Conservation (phyloP, 805 yeast species). For the Grigorovia yakushimaensis region DNA sequence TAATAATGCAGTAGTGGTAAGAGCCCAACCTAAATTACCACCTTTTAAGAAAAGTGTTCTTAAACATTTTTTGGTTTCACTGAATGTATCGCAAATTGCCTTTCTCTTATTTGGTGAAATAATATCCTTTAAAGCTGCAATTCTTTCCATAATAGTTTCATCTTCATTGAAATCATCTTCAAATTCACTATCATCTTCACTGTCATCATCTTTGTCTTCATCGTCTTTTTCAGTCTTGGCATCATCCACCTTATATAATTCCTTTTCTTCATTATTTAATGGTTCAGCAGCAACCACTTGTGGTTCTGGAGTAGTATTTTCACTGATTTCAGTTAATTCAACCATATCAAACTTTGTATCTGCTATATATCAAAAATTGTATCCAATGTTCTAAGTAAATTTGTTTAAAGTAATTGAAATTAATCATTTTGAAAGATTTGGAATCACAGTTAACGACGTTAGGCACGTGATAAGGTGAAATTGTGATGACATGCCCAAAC, state of each 20-base stretch:
- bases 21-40: conserved; percentile 75
- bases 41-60: conserved; percentile 44
- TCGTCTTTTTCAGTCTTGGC: conserved; percentile 24
- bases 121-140: conserved; percentile 84
- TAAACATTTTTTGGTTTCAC: conserved; percentile 32
- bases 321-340: conserved; percentile 27
- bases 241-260: conserved; percentile 31
- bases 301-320: conserved; percentile 19
- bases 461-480: too few relatives aligned
- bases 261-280: conserved; percentile 54
- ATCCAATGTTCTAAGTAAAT: too few relatives aligned
- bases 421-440: too few relatives aligned
- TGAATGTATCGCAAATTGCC: conserved; percentile 28
- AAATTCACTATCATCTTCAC: conserved; percentile 42
- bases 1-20: conserved; percentile 73
- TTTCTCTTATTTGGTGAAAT: conserved; percentile 81
- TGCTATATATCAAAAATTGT: neutral
- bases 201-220: conserved; percentile 27
- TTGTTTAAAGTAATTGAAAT: too few relatives aligned
- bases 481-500: too few relatives aligned
- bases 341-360: conserved; percentile 18
- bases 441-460: too few relatives aligned
- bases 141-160: conserved; percentile 80
- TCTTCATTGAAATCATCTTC: conserved; percentile 64
- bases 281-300: conserved; percentile 31